phyloP scores from a whole-genome alignment of 441 rosid species.

The Capsella rubella region DNA sequence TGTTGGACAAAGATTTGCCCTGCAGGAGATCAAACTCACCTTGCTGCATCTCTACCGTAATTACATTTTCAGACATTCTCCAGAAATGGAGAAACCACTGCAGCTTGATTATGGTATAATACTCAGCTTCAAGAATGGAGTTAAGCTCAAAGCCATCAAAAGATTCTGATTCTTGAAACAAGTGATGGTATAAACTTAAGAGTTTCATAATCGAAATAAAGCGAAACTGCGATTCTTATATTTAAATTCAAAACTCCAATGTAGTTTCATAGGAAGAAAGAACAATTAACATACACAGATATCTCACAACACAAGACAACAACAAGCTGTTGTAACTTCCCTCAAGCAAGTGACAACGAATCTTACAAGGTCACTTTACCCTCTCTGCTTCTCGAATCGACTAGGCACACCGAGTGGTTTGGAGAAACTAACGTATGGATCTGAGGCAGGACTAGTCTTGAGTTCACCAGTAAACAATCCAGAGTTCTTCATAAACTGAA shows the following conservation, averaged over 20 bases:
- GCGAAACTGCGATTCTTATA: slow-evolving; percentile 13
- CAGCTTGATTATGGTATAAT: slow-evolving; percentile 81
- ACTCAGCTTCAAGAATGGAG: slow-evolving; percentile 85
- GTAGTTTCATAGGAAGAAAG: slow-evolving; percentile 29
- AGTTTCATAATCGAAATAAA: slow-evolving; percentile 10
- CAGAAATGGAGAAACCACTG: slow-evolving; percentile 81
- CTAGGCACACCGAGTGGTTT: slow-evolving; percentile 62
- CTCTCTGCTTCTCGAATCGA: slow-evolving; percentile 58
- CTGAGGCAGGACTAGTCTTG: slow-evolving; percentile 56
- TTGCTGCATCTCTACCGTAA: slow-evolving; percentile 71
- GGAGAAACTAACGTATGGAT: slow-evolving; percentile 57
- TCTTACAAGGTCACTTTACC: slow-evolving; percentile 37
- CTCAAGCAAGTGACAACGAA: slow-evolving; percentile 34
- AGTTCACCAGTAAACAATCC: slow-evolving; percentile 57
- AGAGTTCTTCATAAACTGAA: slow-evolving; percentile 73
- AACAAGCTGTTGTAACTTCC: slow-evolving; percentile 71
- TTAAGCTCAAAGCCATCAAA: slow-evolving; percentile 66
- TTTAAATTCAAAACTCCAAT: slow-evolving; percentile 44
- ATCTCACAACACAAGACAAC: slow-evolving; percentile 49
- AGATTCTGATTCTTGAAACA: slow-evolving; percentile 54
- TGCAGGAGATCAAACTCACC: slow-evolving; percentile 80
- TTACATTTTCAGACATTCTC: slow-evolving; percentile 72
- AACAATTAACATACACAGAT: slow-evolving; percentile 41
- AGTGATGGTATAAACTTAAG: neutral
- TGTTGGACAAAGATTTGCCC: slow-evolving; percentile 82